Evolutionary conservation across 2,329 filamentous ascomycete species (phyloP).

Genomic region (Aspergillus sp.): DNA sequence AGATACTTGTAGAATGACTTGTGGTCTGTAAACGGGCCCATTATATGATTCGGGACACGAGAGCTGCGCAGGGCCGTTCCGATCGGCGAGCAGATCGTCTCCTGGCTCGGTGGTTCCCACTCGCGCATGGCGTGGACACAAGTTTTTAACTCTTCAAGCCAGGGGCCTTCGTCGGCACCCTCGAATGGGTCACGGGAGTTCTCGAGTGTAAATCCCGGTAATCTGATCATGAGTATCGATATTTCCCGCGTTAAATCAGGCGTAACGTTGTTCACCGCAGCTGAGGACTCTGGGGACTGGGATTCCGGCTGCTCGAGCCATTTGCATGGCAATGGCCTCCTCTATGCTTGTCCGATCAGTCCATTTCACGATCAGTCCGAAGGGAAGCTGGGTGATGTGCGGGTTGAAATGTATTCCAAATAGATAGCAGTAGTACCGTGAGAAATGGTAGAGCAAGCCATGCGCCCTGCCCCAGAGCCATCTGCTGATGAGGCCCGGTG

Average conservation of each 20-base stretch:
- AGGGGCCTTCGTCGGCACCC: constrained; percentile 30
- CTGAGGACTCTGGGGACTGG: constrained; percentile 35
- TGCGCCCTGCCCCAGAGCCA: constrained; percentile 32
- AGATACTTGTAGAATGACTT: constrained; percentile 31
- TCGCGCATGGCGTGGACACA: constrained; percentile 37
- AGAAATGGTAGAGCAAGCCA: constrained; percentile 28
- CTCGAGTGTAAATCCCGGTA: constrained; percentile 34
- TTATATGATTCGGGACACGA: constrained; percentile 33
- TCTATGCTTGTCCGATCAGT: constrained; percentile 37
- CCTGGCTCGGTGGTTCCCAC: constrained; percentile 26
- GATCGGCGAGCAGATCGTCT: constrained; percentile 32
- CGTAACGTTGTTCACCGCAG: constrained; percentile 33
- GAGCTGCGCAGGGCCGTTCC: constrained; percentile 31
- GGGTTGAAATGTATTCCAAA: constrained; percentile 24
- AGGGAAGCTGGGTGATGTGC: constrained; percentile 37
- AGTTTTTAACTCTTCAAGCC: constrained; percentile 34
- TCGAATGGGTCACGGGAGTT: constrained; percentile 28
- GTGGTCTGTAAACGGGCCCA: constrained; percentile 30
- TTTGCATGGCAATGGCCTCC: constrained; percentile 37
- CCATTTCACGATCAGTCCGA: constrained; percentile 43
- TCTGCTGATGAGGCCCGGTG: constrained; percentile 21
- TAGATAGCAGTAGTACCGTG: constrained; percentile 32
- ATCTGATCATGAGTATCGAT: constrained; percentile 44
- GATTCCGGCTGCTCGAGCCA: constrained; percentile 35
- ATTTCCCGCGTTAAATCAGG: too few relatives aligned